These are phyloP conservation scores for Dovyalis caffra DNA, from an alignment of 345 rosid species.

Conservation along the genomic window DNA sequence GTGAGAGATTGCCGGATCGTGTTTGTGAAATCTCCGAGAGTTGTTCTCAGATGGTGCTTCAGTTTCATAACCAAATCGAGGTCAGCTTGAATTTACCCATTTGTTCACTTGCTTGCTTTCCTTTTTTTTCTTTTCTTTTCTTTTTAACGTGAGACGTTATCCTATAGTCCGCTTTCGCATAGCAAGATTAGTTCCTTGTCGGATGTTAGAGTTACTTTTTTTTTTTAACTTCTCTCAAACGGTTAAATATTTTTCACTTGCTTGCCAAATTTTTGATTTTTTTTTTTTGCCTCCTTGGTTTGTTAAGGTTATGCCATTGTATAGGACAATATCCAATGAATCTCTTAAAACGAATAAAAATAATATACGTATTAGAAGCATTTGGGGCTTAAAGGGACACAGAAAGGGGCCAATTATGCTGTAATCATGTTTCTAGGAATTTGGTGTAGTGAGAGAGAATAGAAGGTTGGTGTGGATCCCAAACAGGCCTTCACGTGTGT, in stretches of 20 bases:
- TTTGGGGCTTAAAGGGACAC: neutral
- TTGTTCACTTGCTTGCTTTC: neutral
- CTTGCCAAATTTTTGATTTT: neutral
- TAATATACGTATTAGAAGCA: neutral
- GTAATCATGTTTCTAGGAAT: neutral
- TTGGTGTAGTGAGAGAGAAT: neutral
- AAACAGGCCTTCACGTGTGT: slow-evolving; percentile 7
- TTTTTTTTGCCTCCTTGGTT: neutral
- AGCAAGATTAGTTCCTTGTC: too few relatives aligned
- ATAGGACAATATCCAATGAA: neutral
- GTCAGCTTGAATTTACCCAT: slow-evolving; percentile 29
- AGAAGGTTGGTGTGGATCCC: neutral
- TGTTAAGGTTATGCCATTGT: neutral
- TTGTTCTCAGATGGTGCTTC: slow-evolving; percentile 74
- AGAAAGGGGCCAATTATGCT: neutral
- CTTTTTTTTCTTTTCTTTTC: neutral
- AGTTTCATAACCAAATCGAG: slow-evolving; percentile 61
- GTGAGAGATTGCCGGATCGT: slow-evolving; percentile 47
- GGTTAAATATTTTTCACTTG: too few relatives aligned
- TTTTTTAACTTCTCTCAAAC: neutral
- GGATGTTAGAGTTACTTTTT: too few relatives aligned
- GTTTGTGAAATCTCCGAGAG: slow-evolving; percentile 61
- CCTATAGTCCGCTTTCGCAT: too few relatives aligned
- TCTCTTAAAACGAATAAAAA: neutral
- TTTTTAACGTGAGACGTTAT: neutral